Evolutionary conservation across 176 grass and related monocot genomes (phyloP), one percentile per base, ranked within the genome.

Genomic region (Phoenix roebelenii): DNA sequence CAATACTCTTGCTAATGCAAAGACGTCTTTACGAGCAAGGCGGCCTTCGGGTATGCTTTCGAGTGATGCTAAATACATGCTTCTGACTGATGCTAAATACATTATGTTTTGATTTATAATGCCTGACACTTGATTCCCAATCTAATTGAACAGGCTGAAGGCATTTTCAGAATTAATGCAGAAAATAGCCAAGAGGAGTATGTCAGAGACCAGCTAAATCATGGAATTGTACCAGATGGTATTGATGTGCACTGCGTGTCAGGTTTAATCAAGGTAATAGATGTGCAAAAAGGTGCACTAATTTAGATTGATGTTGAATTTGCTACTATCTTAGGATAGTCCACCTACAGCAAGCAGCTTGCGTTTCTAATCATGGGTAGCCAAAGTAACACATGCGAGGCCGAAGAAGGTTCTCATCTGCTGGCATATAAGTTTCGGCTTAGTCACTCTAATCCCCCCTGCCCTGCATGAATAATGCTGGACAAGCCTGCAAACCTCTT

Each of bases 81-180:
- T 68, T 68, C 3, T 12, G 35, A 30, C 60, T 6, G 17, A 48
- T 25, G 35, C 35, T 14, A 44, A 44, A 44, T 44, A 44, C 22
- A 9, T 60, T 44, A 49, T 18, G 25, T 58, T 3, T 17, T 61
- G 14, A 51, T 65, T 28, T 53, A 12, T 50, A 15, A 17, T 58
- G 58, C n/a, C n/a, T 18, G 10, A 10, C 48, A 69, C n/a, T 57
- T 55, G 7, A 49, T 25, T 28, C 6, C 15, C 5, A 59, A 53
- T 28, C 25, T 35, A 59, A 75, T 49, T 59, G 14, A 63, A 65
- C 75, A 85, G 82, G 59, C 64, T 5, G 87, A 96, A 71, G 87
- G 92, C 28, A 90, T 96, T 66, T 96, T 90, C 87, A 59, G 92
- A 50, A 74, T 96, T 20, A 54, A 85, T 57, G 77, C 92, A 26